Evolutionary conservation across 2,329 filamentous ascomycete genomes (phyloP).

Genomic region (Phialophora tarda): DNA sequence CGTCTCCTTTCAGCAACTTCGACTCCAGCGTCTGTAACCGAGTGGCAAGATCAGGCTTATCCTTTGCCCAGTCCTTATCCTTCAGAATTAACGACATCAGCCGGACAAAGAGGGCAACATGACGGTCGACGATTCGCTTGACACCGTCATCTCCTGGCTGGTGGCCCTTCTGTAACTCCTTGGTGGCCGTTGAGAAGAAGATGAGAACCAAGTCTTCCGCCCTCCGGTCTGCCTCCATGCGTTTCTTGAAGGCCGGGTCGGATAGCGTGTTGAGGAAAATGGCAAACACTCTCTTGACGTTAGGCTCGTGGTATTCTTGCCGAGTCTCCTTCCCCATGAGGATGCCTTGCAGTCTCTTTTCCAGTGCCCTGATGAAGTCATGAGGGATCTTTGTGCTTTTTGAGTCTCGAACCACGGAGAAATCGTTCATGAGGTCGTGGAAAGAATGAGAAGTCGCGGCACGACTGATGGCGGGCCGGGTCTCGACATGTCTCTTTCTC

Average conservation of each 20-base stretch:
- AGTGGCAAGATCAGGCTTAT: constrained; percentile 81
- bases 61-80: constrained; percentile 82
- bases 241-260: constrained; percentile 83
- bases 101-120: constrained; percentile 92
- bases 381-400: constrained; percentile 75
- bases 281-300: constrained; percentile 91
- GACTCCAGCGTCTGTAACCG: constrained; percentile 83
- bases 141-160: constrained; percentile 80
- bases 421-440: constrained; percentile 87
- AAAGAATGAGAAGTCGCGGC: constrained; percentile 68
- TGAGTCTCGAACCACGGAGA: constrained; percentile 68
- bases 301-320: constrained; percentile 87
- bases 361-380: constrained; percentile 71
- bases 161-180: constrained; percentile 82
- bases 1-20: constrained; percentile 91
- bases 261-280: constrained; percentile 94
- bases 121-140: constrained; percentile 90
- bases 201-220: constrained; percentile 93
- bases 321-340: constrained; percentile 80
- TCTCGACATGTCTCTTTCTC: constrained; percentile 78
- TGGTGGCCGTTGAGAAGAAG: constrained; percentile 93
- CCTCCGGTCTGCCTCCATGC: constrained; percentile 90
- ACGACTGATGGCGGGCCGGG: constrained; percentile 69
- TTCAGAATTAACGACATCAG: constrained; percentile 79
- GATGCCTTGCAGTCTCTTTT: constrained; percentile 80